phyloP scores from a whole-genome alignment of 345 rosid genomes.

The Raphanus sativus region DNA sequence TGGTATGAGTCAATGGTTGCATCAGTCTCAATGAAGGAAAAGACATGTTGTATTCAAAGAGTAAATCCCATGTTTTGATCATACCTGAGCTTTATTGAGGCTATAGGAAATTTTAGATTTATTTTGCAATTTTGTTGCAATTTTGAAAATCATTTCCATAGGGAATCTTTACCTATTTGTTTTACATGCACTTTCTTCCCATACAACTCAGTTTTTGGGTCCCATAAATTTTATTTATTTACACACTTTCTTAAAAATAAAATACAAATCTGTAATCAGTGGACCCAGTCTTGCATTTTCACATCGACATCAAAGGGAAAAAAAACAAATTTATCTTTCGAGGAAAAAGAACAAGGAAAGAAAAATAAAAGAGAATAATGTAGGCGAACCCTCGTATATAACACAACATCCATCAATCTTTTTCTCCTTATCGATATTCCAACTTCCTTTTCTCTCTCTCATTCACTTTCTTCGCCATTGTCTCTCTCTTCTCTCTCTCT shows the following conservation, averaged over 20 bases:
- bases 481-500: constrained; percentile 20
- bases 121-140: background rate
- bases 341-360: background rate
- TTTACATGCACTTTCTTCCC: background rate
- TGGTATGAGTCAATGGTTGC: constrained; percentile 81
- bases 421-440: background rate
- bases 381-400: background rate
- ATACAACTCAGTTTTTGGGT: background rate
- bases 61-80: too few species aligned
- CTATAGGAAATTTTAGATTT: background rate
- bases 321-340: background rate
- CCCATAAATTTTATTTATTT: background rate
- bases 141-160: background rate
- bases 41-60: too few species aligned
- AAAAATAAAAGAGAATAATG: background rate
- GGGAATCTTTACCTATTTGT: background rate
- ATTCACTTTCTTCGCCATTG: constrained; percentile 13
- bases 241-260: background rate
- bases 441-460: constrained; percentile 11
- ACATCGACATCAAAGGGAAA: background rate
- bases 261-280: background rate
- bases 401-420: background rate
- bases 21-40: too few species aligned
- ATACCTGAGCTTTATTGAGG: background rate
- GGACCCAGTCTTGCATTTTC: background rate